Evolutionary conservation across 1,139 yeast species (phyloP).

Genomic region (Saccharomyces hybrid): DNA sequence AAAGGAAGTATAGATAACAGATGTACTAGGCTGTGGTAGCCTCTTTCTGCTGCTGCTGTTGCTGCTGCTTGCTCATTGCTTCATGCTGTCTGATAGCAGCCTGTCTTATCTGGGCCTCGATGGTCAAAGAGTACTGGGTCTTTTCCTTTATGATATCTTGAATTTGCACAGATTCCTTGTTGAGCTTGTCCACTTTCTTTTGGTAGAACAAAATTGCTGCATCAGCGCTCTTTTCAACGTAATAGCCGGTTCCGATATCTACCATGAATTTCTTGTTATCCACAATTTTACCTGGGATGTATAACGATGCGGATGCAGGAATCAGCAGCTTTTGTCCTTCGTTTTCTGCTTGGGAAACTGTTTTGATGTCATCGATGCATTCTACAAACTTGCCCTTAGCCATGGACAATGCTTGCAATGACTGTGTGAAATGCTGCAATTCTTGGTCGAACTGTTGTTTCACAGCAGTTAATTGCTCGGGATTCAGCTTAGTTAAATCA

Average conservation of each 20-base stretch:
- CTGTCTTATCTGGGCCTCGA: conserved; percentile 28
- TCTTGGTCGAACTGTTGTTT: conserved; percentile 82
- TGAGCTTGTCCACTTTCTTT: conserved; percentile 63
- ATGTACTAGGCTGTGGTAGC: neutral
- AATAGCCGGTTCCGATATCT: conserved; percentile 95
- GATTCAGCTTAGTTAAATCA: conserved; percentile 63
- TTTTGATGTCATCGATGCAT: conserved; percentile 63
- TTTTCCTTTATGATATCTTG: conserved; percentile 67
- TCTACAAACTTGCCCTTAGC: conserved; percentile 81
- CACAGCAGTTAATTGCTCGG: conserved; percentile 79
- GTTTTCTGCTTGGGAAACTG: conserved; percentile 41
- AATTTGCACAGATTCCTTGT: conserved; percentile 64
- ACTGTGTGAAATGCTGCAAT: conserved; percentile 73
- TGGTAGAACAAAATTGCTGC: conserved; percentile 72
- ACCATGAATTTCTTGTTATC: conserved; percentile 68
- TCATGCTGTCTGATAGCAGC: conserved; percentile 22
- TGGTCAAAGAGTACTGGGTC: conserved; percentile 26
- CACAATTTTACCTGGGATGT: conserved; percentile 73
- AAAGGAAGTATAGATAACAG: neutral
- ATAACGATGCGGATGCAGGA: conserved; percentile 82
- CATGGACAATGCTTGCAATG: conserved; percentile 73
- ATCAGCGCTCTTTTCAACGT: conserved; percentile 64
- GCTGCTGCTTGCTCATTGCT: conserved; percentile 8
- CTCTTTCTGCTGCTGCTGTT: neutral
- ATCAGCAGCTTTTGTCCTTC: conserved; percentile 53